Evolutionary conservation across 1,284 basidiomycete species (phyloP).

Genomic region (Exobasidium rhododendri): DNA sequence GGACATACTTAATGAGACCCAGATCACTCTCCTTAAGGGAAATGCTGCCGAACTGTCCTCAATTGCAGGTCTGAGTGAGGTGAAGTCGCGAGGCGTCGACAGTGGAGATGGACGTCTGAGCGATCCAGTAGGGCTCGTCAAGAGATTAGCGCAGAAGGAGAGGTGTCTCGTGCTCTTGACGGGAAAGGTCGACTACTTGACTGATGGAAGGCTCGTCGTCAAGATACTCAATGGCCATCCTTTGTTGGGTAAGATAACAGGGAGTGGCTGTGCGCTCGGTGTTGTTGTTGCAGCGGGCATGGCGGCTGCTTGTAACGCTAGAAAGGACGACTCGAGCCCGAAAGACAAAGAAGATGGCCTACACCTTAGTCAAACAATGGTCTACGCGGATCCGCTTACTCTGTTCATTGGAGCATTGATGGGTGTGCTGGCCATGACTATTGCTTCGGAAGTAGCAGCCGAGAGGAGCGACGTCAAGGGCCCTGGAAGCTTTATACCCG

Average conservation of each 20-base stretch:
- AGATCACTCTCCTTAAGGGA: conserved; percentile 89
- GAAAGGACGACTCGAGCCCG: conserved; percentile 6
- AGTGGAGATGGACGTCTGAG: conserved; percentile 72
- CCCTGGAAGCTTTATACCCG: conserved; percentile 81
- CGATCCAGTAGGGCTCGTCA: conserved; percentile 71
- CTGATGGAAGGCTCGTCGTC: conserved; percentile 72
- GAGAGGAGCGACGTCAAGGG: conserved; percentile 69
- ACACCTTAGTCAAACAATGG: conserved; percentile 21
- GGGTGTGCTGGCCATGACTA: conserved; percentile 69
- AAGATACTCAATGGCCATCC: conserved; percentile 72
- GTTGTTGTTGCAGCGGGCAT: conserved; percentile 73
- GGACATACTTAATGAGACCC: conserved; percentile 77
- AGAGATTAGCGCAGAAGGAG: conserved; percentile 69
- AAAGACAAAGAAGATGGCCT: not conserved
- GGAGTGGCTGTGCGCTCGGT: conserved; percentile 84
- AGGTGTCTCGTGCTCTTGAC: conserved; percentile 80
- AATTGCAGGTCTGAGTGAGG: conserved; percentile 67
- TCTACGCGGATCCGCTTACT: conserved; percentile 24
- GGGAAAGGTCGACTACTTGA: conserved; percentile 78
- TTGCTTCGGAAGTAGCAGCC: conserved; percentile 79
- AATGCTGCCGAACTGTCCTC: conserved; percentile 87
- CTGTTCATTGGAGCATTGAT: conserved; percentile 43
- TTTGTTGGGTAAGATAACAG: conserved; percentile 76
- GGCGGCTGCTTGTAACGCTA: conserved; percentile 60
- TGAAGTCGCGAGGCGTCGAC: conserved; percentile 82